Conservation (phyloP, 495 filamentous ascomycete species). For the Daldinia childiae region DNA sequence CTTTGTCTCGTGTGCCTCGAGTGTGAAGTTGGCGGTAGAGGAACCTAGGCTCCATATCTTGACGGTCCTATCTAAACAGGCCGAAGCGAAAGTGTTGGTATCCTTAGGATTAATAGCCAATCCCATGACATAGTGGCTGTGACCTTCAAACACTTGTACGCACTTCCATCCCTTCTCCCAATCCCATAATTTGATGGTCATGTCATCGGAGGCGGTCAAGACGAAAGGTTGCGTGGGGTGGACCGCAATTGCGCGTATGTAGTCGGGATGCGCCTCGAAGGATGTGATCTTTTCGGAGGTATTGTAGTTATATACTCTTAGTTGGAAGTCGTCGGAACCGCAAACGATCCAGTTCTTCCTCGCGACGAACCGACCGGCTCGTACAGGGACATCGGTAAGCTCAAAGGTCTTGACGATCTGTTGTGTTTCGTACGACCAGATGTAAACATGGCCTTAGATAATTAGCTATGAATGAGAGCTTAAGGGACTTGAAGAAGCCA, state of each 20-base stretch:
- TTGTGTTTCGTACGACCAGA: conserved; percentile 99
- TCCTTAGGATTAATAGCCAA: conserved; percentile 99
- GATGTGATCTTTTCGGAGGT: conserved; percentile 98
- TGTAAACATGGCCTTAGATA: conserved; percentile 87
- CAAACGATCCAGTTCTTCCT: conserved; percentile 99
- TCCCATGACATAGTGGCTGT: conserved; percentile 98
- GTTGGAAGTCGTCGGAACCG: conserved; percentile 97
- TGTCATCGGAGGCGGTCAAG: conserved; percentile 96
- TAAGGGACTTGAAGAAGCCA: background rate
- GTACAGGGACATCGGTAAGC: conserved; percentile 97
- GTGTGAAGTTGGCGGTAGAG: conserved; percentile 87
- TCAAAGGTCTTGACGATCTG: conserved; percentile 99
- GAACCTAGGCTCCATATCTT: conserved; percentile 99
- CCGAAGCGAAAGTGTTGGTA: conserved; percentile 96
- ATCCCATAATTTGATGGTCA: conserved; percentile 99
- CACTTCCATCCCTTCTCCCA: conserved; percentile 99
- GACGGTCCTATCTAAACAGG: conserved; percentile 94
- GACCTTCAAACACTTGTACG: conserved; percentile 97
- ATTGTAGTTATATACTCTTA: conserved; percentile 97
- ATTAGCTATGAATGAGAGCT: conserved; percentile 15
- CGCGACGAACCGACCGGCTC: conserved; percentile 95
- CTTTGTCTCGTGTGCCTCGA: conserved; percentile 98
- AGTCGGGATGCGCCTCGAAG: conserved; percentile 98
- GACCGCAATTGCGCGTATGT: conserved; percentile 97
- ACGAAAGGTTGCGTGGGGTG: conserved; percentile 97